Conservation (phyloP, 2,329 filamentous ascomycete species). For the Xylaria sp. region DNA sequence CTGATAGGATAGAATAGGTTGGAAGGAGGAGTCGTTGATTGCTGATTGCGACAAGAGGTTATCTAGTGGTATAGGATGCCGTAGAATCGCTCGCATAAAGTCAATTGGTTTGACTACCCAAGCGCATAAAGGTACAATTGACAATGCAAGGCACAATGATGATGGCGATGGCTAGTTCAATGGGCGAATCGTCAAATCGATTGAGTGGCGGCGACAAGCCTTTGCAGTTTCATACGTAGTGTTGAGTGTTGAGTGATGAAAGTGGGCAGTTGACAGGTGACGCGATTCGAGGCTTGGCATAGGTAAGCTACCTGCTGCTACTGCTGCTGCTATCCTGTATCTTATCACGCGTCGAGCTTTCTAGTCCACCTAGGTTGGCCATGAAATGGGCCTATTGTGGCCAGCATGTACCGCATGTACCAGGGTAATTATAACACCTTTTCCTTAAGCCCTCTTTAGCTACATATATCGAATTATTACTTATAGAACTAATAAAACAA, state of each 20-base stretch:
- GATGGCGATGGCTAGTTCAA: conserved; percentile 15
- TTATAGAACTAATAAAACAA: too few species aligned
- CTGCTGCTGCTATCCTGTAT: neutral
- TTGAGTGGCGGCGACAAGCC: conserved; percentile 19
- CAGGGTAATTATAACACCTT: too few species aligned
- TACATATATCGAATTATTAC: too few species aligned
- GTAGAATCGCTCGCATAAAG: conserved; percentile 10
- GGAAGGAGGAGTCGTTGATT: neutral
- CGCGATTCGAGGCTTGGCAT: conserved; percentile 35
- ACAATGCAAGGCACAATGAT: conserved; percentile 16
- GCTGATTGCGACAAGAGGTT: conserved; percentile 4
- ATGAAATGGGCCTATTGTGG: too few species aligned
- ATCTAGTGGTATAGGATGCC: neutral
- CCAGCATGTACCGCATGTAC: too few species aligned
- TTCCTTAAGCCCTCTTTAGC: too few species aligned
- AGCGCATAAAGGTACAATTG: neutral
- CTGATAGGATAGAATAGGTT: neutral
- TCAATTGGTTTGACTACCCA: conserved; percentile 17
- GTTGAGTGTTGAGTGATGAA: conserved; percentile 29
- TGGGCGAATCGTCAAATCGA: conserved; percentile 4
- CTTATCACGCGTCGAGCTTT: conserved; percentile 22
- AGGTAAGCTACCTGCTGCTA: neutral
- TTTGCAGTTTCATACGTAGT: neutral
- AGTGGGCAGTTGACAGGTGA: conserved; percentile 38
- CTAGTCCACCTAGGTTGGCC: too few species aligned